Evolutionary conservation across 2,329 filamentous ascomycete species (phyloP).

Genomic region (Colletotrichum liriopes): DNA sequence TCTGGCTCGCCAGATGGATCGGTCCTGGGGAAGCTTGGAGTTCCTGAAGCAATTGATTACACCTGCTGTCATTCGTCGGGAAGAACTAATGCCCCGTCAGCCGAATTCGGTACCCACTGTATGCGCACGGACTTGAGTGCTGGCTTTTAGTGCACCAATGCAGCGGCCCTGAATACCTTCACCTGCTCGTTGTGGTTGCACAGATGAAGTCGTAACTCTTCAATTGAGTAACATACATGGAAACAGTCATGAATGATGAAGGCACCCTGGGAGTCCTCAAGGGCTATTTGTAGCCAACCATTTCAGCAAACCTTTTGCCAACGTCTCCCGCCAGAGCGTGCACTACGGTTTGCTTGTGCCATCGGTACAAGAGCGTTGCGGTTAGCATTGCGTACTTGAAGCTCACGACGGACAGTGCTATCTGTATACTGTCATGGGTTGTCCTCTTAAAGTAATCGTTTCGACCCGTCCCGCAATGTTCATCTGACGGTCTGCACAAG

Average conservation of each 20-base stretch:
- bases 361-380: not conserved
- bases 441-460: not conserved
- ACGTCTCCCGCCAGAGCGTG: not conserved
- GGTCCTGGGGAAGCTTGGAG: constrained; percentile 38
- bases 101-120: constrained; percentile 12
- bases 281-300: not conserved
- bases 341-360: not conserved
- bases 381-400: not conserved
- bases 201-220: not conserved
- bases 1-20: constrained; percentile 36
- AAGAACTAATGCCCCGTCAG: constrained; percentile 35
- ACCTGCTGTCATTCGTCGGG: constrained; percentile 40
- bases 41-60: constrained; percentile 41
- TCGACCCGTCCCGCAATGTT: not conserved
- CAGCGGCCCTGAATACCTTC: not conserved
- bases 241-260: not conserved
- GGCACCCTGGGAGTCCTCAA: too few relatives aligned
- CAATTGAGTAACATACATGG: not conserved
- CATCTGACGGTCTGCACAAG: not conserved
- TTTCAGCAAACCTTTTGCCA: not conserved
- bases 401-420: not conserved
- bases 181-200: too few relatives aligned
- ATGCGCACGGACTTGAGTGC: not conserved
- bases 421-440: not conserved
- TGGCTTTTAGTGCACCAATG: not conserved